Evolutionary conservation across 768 basidiomycete species (phyloP).

Genomic region (Podaxis sp.): DNA sequence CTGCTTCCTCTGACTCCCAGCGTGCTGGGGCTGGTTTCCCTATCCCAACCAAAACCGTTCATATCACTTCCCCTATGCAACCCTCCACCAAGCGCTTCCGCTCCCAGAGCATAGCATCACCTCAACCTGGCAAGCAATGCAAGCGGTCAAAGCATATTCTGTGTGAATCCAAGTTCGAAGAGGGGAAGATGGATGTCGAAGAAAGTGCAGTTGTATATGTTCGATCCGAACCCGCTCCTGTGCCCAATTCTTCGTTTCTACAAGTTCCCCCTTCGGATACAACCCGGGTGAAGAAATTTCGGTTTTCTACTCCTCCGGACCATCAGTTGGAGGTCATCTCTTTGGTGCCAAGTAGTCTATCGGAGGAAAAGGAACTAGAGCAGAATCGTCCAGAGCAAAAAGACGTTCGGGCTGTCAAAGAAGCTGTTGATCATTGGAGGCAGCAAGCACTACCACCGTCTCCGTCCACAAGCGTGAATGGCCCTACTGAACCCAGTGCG

Average conservation of each 20-base stretch:
- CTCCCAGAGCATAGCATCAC: constrained; percentile 6
- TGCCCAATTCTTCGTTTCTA: neutral
- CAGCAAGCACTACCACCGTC: constrained; percentile 22
- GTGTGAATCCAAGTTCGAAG: neutral
- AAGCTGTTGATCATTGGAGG: constrained; percentile 42
- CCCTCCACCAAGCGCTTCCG: constrained; percentile 7
- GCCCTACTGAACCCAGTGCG: neutral
- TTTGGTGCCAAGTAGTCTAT: constrained; percentile 61
- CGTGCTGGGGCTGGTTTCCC: neutral
- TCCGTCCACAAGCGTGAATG: constrained; percentile 1
- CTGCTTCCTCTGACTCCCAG: neutral
- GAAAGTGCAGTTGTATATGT: neutral
- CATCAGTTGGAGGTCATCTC: constrained; percentile 23
- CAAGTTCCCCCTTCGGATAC: constrained; percentile 14
- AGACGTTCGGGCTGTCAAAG: constrained; percentile 21
- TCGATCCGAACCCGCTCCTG: neutral
- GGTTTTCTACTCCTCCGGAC: constrained; percentile 28
- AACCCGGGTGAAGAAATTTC: constrained; percentile 31
- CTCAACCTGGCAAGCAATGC: neutral
- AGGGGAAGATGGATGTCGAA: constrained; percentile 6
- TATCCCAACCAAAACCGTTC: neutral
- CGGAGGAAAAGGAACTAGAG: constrained; percentile 56
- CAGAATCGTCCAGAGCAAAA: constrained; percentile 20
- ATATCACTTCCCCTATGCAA: constrained; percentile 2
- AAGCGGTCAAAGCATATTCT: constrained; percentile 4